Base-by-base conservation (phyloP, 805 yeast species). In the Pichia nanzhaoensis region DNA sequence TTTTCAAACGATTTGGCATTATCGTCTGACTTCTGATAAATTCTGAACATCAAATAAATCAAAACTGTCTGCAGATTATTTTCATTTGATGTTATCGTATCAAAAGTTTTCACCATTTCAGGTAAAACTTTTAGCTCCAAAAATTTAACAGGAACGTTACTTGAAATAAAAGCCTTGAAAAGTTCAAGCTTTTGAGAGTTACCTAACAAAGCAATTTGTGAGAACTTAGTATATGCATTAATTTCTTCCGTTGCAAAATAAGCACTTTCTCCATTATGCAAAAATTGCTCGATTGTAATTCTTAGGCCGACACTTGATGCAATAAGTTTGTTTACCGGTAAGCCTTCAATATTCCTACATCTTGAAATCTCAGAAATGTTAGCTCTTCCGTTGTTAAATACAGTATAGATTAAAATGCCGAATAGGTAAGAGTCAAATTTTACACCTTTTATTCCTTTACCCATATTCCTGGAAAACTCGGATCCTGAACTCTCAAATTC, bases 71-170 rank as follows among this genome's bases (percentile, higher is more conserved):
- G 60, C 12, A 48, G 48, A 27, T 52, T 58, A 14, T 52, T 46
- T 20, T 56, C 59, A 35, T 55, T 56, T 13, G 48, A 36, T 1
- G 48, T 54, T 13, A 46, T 32, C 5, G 46, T 30, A 28, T 61
- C 57, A 54, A 68, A 78, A 47, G 77, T 75, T 2, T 59, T 58
- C 8, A 72, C 65, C 13, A 90, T 64, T 53, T 84, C 88, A 0
- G 96, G 95, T n/a, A 90, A 61, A 9, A 88, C 63, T 49, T 74
- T 74, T 47, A 74, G 66, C 34, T 78, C 80, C 32, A 86, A 57
- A 59, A 79, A 66, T 53, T 85, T 69, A 41, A 72, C 46, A 2
- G 64, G 62, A 1, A 61, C 74, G 30, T 66, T 61, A 32, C 67
- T 57, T 4, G 55, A 51, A 19, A 67, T 66, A 16, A 73, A 49